Base-by-base conservation (phyloP, 2,329 filamentous ascomycete species). In the Exophiala mesophila region DNA sequence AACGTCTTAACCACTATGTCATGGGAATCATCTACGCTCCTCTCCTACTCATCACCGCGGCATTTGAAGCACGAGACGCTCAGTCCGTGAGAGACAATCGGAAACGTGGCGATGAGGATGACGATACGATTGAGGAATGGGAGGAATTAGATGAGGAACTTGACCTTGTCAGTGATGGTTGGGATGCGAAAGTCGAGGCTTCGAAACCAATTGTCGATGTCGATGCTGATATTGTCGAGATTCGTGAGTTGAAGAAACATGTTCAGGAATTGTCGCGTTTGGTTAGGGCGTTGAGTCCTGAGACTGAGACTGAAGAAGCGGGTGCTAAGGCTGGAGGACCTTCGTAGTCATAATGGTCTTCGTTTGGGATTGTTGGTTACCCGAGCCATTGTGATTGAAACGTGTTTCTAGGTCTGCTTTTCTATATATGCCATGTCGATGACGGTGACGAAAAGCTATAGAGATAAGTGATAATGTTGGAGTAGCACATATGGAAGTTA, bases 81-180 rank as follows among this genome's bases (percentile, higher is more conserved):
- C 70, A 72, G 24, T 71, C 70, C 3, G 87, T 96, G 31, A 74
- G 73, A 17, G 72, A 70, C 41, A 97, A 97, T 61, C 75, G 92
- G 1, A 76, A 75, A 12, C 70, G 85, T 12, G 88, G 89, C 28
- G 89, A 96, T 54, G 83, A 83, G 3, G 92, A 98, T 53, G 92
- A 98, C 55, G 88, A 96, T 53, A 80, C 80, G 1, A 68, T 84
- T 6, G 85, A 97, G 59, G 90, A 96, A 61, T 98, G 92, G 92
- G 92, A 98, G 67, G 84, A 95, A 62, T 71, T 90, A 59, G 66
- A 72, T 6, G 71, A 71, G 5, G 76, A 85, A 39, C 61, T 90
- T 15, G 84, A 95, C 59, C 85, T 94, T 57, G 86, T 94, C 57
- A 72, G 77, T 1, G 85, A 90, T 48, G 87, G 85, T 0, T 98